Evolutionary conservation across 768 basidiomycete species (phyloP), one percentile per base, ranked within the genome.

Genomic region (Dentipellis fragilis): DNA sequence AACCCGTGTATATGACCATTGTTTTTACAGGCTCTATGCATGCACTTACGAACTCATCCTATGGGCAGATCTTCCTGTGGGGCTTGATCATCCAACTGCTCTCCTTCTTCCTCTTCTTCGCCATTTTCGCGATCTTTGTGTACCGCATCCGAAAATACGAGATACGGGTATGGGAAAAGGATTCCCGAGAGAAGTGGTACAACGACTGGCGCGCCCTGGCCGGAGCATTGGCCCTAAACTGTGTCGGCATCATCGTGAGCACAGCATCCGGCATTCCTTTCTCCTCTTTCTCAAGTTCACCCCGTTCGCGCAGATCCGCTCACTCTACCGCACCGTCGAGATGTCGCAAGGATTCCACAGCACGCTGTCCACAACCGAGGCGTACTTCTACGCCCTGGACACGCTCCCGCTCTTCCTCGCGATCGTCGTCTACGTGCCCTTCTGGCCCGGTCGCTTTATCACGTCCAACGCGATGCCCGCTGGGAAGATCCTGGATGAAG

Each of bases 361-460:
- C 2, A 69, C 71, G 38, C 73, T 88, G 17, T 74, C 79, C 6
- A 81, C 74, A 2, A 76, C 75, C 4, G 85, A 88, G 65, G 66
- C 63, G 3, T 80, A 75, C 60, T 87, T 89, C 66, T 89, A 87
- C 64, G 78, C 69, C 1, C 71, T 88, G 39, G 82, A 90, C 65
- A 78, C 84, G 0, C 71, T 87, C 4, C 86, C 85, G 8, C 72
- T 87, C 8, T 75, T 83, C 57, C 64, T 87, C 35, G 83, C 84
- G 22, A 76, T 83, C 46, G 67, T 66, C 0, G 69, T 80, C 12
- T 86, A 84, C 61, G 69, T 78, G 16, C 62, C 71, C 12, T 81
- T 84, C 65, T 89, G 85, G 84, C 87, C 84, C 3, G 81, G 83
- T 6, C 66, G 76, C 58, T 79, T 79, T 62, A 80, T 82, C 29